Evolutionary conservation across 352 stramenopile genomes (phyloP).

Genomic region (Phytophthora colocasiae): DNA sequence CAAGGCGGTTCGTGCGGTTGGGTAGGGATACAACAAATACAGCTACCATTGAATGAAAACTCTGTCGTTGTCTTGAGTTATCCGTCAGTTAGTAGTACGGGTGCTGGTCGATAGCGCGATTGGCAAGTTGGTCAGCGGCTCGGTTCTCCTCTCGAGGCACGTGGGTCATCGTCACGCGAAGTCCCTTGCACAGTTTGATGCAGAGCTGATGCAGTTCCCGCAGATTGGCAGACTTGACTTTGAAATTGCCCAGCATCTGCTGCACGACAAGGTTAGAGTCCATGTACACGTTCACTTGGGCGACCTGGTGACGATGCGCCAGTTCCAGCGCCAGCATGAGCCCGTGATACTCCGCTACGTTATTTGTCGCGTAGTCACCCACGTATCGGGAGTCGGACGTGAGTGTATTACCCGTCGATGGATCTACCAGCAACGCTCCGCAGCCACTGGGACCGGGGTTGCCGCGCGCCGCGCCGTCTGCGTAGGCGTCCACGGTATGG

Average conservation of each 20-base stretch:
- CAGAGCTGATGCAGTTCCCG: conserved; percentile 52
- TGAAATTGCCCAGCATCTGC: conserved; percentile 77
- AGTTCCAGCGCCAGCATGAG: conserved; percentile 69
- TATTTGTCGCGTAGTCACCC: conserved; percentile 74
- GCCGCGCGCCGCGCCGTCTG: conserved; percentile 72
- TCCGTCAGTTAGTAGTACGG: not conserved
- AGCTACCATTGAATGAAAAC: not conserved
- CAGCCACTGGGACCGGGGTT: conserved; percentile 72
- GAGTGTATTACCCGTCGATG: conserved; percentile 49
- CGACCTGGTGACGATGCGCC: conserved; percentile 44
- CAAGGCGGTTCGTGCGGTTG: not conserved
- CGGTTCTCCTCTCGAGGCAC: conserved; percentile 60
- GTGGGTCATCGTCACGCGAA: conserved; percentile 59
- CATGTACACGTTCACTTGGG: conserved; percentile 64
- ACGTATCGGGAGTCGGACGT: conserved; percentile 53
- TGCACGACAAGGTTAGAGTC: conserved; percentile 84
- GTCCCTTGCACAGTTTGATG: conserved; percentile 32
- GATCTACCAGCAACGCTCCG: conserved; percentile 63
- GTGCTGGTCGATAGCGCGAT: conserved; percentile 61
- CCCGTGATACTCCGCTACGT: conserved; percentile 73
- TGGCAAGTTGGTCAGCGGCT: conserved; percentile 67
- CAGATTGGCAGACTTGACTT: conserved; percentile 73
- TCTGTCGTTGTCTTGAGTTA: not conserved
- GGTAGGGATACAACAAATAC: not conserved
- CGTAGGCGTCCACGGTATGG: conserved; percentile 51